Evolutionary conservation across 768 basidiomycete genomes (phyloP).

Genomic region (Mycena alexandri): DNA sequence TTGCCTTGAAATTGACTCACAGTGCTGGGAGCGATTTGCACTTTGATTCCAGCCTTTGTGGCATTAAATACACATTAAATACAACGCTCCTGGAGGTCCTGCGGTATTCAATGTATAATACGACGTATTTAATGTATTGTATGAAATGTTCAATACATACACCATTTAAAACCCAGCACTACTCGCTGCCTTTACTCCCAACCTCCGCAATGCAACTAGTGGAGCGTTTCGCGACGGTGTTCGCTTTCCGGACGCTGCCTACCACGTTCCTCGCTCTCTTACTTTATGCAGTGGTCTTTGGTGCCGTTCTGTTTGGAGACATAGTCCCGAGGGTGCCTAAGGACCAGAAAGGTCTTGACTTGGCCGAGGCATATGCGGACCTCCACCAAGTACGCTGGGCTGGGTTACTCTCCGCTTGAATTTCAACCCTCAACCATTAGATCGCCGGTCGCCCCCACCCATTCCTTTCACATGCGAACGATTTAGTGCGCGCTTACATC

Average conservation of each 20-base stretch:
- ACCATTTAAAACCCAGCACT: too few relatives aligned
- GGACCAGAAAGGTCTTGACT: constrained; percentile 58
- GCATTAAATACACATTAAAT: too few relatives aligned
- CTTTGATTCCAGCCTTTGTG: too few relatives aligned
- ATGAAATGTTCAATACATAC: too few relatives aligned
- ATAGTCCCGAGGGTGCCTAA: constrained; percentile 59
- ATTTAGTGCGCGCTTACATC: constrained; percentile 71
- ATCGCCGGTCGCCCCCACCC: constrained; percentile 81
- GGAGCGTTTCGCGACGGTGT: constrained; percentile 32
- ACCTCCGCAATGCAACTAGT: constrained; percentile 35
- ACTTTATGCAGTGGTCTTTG: constrained; percentile 63
- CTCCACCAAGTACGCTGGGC: constrained; percentile 59
- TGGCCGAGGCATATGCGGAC: constrained; percentile 70
- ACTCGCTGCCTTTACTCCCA: background rate
- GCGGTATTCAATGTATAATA: too few relatives aligned
- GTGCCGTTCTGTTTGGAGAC: constrained; percentile 62
- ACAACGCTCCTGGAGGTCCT: too few relatives aligned
- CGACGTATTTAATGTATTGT: too few relatives aligned
- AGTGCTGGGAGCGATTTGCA: too few relatives aligned
- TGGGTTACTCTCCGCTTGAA: background rate
- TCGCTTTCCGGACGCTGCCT: constrained; percentile 54
- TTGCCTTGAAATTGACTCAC: too few relatives aligned
- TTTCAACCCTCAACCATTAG: constrained; percentile 46
- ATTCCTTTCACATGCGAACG: constrained; percentile 84
- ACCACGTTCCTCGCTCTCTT: constrained; percentile 61